These are phyloP conservation scores for Nitzschia sp. DNA, from an alignment of 108 stramenopile species.

Conservation along the genomic window DNA sequence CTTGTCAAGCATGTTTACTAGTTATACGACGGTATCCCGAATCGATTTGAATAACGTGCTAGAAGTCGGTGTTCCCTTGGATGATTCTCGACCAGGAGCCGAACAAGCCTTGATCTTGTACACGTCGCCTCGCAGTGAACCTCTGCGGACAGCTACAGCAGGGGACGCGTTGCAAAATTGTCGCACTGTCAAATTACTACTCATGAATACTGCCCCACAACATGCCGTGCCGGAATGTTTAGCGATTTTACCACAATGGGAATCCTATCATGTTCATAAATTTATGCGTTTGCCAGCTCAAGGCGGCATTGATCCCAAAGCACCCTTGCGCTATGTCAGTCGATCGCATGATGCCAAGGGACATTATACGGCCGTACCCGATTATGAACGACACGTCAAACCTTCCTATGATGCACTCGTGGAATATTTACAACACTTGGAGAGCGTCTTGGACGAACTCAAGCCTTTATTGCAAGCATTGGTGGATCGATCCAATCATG, in stretches of 20 bases:
- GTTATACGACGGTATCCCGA: conserved; percentile 33
- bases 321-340: conserved; percentile 57
- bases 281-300: conserved; percentile 49
- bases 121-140: conserved; percentile 29
- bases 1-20: conserved; percentile 15
- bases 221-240: conserved; percentile 42
- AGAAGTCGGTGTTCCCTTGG: conserved; percentile 36
- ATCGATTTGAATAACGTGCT: conserved; percentile 29
- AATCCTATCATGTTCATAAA: conserved; percentile 77
- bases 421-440: conserved; percentile 58
- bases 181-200: conserved; percentile 57
- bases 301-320: conserved; percentile 15
- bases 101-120: conserved; percentile 34
- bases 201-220: conserved; percentile 25
- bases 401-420: conserved; percentile 46
- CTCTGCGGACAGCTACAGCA: conserved; percentile 31
- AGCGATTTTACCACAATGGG: conserved; percentile 74
- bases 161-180: conserved; percentile 63
- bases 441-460: conserved; percentile 38
- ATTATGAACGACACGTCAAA: conserved; percentile 19
- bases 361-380: conserved; percentile 30
- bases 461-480: conserved; percentile 44
- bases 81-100: conserved; percentile 22
- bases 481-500: conserved; percentile 40
- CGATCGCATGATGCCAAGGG: conserved; percentile 57